phyloP scores from a whole-genome alignment of 805 yeast genomes.

The Candida jianshihensis region DNA sequence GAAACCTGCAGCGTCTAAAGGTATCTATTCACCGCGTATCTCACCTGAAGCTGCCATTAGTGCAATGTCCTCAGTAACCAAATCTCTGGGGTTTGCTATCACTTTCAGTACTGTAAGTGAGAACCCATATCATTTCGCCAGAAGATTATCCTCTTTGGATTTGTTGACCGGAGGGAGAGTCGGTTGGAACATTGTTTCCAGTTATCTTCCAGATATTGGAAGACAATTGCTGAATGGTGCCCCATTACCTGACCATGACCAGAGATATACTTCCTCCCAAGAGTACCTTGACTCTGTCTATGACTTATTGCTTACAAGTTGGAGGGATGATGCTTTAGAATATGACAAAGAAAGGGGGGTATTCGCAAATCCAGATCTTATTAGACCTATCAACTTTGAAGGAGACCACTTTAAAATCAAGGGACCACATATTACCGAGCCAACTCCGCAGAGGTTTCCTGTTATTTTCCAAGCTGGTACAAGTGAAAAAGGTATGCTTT shows the following conservation, averaged over 20 bases:
- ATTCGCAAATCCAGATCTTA: constrained; percentile 28
- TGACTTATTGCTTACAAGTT: constrained; percentile 29
- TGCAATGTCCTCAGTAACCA: constrained; percentile 33
- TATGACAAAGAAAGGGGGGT: constrained; percentile 16
- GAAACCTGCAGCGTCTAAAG: constrained; percentile 22
- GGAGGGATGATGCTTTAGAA: constrained; percentile 30
- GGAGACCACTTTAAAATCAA: constrained; percentile 34
- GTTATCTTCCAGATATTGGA: constrained; percentile 31
- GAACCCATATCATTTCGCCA: constrained; percentile 31
- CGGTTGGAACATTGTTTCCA: constrained; percentile 37
- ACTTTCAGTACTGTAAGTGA: constrained; percentile 34
- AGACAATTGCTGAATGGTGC: constrained; percentile 29
- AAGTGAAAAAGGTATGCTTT: constrained; percentile 29
- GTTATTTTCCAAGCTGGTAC: constrained; percentile 36
- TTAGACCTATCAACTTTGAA: constrained; percentile 31
- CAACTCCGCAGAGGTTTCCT: constrained; percentile 38
- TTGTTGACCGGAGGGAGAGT: constrained; percentile 34
- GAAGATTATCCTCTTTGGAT: constrained; percentile 34
- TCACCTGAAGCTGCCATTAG: constrained; percentile 27
- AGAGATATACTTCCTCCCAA: constrained; percentile 30
- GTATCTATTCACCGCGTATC: constrained; percentile 21
- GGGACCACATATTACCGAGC: constrained; percentile 29
- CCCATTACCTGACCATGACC: constrained; percentile 30
- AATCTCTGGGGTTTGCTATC: constrained; percentile 29
- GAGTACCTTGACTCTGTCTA: constrained; percentile 33